Percentiles rank a stretch among this genome's conserved stretches.
Evolutionary conservation across 257 asterid genomes (phyloP).

Genomic region (Lantana camara): DNA sequence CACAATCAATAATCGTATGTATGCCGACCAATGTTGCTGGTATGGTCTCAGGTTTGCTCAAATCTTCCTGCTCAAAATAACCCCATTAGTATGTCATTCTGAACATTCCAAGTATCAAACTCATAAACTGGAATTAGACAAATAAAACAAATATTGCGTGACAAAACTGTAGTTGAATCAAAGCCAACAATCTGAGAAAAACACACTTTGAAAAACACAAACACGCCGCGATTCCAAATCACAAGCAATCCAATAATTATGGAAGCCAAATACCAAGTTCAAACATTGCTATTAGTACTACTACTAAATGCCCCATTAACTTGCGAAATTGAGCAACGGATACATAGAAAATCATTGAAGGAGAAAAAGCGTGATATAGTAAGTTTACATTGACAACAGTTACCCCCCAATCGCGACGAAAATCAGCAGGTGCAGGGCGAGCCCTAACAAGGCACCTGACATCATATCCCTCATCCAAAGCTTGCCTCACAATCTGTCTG

Average conservation of each 20-base stretch:
- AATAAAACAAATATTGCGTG: neutral
- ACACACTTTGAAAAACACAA: neutral
- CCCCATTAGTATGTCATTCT: slow-evolving; percentile 25
- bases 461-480: slow-evolving; percentile 93
- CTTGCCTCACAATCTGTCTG: slow-evolving; percentile 92
- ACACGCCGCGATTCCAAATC: too few species aligned
- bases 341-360: neutral
- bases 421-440: slow-evolving; percentile 98
- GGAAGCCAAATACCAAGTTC: neutral
- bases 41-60: slow-evolving; percentile 93
- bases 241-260: too few species aligned
- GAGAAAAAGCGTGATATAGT: neutral
- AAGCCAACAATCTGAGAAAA: slow-evolving; percentile 1
- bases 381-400: slow-evolving; percentile 82
- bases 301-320: neutral
- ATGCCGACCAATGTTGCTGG: slow-evolving; percentile 95
- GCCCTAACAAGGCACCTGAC: slow-evolving; percentile 96
- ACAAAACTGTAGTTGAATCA: neutral
- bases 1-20: slow-evolving; percentile 96
- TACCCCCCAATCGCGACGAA: slow-evolving; percentile 98
- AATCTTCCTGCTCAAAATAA: slow-evolving; percentile 77
- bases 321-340: neutral
- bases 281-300: neutral
- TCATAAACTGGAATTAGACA: neutral
- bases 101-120: slow-evolving; percentile 2